phyloP scores from a whole-genome alignment of 257 asterid species.

The Cruciata laevipes region DNA sequence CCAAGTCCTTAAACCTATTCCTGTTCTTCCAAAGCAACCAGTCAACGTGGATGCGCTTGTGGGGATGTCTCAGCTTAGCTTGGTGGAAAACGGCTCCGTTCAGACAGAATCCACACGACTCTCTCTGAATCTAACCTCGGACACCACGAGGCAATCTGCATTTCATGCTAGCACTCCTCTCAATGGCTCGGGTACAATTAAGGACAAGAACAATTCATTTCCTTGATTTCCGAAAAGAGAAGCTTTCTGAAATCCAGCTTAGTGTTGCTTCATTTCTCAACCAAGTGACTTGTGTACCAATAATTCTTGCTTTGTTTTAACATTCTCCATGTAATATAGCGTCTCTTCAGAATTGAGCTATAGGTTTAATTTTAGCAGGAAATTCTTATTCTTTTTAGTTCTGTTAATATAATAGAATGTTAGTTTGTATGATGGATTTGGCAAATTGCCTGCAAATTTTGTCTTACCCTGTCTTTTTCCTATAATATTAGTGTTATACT shows the following conservation, averaged over 20 bases:
- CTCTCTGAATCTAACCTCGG: constrained; percentile 37
- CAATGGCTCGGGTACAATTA: constrained; percentile 16
- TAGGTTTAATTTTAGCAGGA: constrained; percentile 15
- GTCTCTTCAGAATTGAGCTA: constrained; percentile 1
- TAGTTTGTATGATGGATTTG: constrained; percentile 10
- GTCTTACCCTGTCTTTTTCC: neutral
- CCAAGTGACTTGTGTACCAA: constrained; percentile 12
- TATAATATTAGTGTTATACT: too few relatives aligned
- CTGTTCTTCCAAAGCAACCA: constrained; percentile 38
- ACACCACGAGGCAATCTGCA: constrained; percentile 32
- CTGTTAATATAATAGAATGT: constrained; percentile 15
- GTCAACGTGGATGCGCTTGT: constrained; percentile 41
- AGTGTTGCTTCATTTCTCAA: neutral
- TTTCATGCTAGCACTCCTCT: constrained; percentile 32
- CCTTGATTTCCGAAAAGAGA: constrained; percentile 10
- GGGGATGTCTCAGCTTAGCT: constrained; percentile 54
- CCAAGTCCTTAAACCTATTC: constrained; percentile 30
- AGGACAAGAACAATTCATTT: constrained; percentile 26
- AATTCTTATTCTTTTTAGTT: constrained; percentile 19
- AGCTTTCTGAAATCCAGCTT: constrained; percentile 6
- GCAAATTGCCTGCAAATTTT: constrained; percentile 16
- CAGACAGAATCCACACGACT: constrained; percentile 31
- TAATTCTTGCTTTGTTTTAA: constrained; percentile 11
- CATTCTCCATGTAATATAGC: constrained; percentile 20
- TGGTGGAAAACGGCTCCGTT: constrained; percentile 29